These are phyloP conservation scores for Verticillium nonalfalfae DNA, from an alignment of 2,329 filamentous ascomycete genomes.

Conservation along the genomic window DNA sequence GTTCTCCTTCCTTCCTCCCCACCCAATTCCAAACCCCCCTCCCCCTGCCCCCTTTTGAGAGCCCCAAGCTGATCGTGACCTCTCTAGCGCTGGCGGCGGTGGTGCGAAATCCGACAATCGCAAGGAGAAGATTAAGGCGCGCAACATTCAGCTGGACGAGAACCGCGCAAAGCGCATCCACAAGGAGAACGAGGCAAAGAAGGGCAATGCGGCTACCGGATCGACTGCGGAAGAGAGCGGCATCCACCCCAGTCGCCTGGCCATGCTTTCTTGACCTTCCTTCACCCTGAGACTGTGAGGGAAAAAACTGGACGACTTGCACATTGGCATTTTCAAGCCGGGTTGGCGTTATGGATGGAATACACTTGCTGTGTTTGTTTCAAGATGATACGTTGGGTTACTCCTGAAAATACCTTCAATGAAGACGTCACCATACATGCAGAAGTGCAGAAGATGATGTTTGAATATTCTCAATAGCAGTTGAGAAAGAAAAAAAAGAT, in stretches of 20 bases:
- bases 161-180: conserved; percentile 43
- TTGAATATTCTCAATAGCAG: background rate
- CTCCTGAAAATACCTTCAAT: too few species aligned
- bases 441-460: too few species aligned
- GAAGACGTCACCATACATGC: too few species aligned
- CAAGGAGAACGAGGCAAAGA: conserved; percentile 32
- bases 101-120: conserved; percentile 71
- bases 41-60: background rate
- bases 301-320: too few species aligned
- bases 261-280: conserved; percentile 11
- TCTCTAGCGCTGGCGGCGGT: conserved; percentile 69
- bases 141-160: conserved; percentile 81
- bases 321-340: too few species aligned
- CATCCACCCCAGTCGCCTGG: conserved; percentile 48
- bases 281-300: too few species aligned
- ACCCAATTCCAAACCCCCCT: background rate
- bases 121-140: conserved; percentile 70
- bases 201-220: conserved; percentile 20
- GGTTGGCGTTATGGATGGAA: too few species aligned
- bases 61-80: background rate
- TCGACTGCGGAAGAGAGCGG: conserved; percentile 15
- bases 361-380: too few species aligned
- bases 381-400: too few species aligned
- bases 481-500: background rate
- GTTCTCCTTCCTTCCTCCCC: conserved; percentile 22